Evolutionary conservation across 805 yeast genomes (phyloP), one percentile per base, ranked within the genome.

Genomic region (Teunomyces kruisii): DNA sequence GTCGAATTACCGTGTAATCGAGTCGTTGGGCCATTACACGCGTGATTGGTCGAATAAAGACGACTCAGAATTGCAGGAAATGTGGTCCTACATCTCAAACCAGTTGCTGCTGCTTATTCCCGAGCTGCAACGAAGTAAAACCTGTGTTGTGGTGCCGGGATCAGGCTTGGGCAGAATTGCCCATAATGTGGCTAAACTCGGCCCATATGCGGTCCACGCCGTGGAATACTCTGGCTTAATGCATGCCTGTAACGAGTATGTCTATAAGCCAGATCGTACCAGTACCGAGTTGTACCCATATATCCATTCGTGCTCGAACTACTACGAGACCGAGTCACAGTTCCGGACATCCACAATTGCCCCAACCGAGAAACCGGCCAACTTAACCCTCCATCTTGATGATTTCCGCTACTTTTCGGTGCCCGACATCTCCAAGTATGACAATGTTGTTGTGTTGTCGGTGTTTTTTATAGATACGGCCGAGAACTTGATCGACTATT

Each of bases 381-480:
- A 77, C 51, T 62, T 86, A 33, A 51, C 52, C 2, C 58, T 80
- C 12, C 70, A 72, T 45, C 76, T 77, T 45, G 85, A 81, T 12
- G 90, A 91, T 62, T 89, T 92, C 58, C 70, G 80, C 37, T 68
- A 71, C 40, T 81, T 85, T 53, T 59, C 64, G 1, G 43, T 72
- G 4, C 58, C 62, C 0, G 52, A 62, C 3, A 44, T 48, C 8
- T 54, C 57, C 0, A 46, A 55, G 3, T 67, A 69, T 36, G 75
- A 77, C 2, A 75, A 75, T 45, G 65, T 85, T 15, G 75, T 84
- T 4, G 70, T 86, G 1, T 78, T 83, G 3, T 75, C 87, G 0
- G 85, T 84, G 4, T 92, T 86, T 58, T 91, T 92, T 65, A 72
- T 92, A 22, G 98, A 92, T 64, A 92, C 98, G 0, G 97, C 97